phyloP scores from a whole-genome alignment of 495 filamentous ascomycete genomes.

The Echria macrotheca region DNA sequence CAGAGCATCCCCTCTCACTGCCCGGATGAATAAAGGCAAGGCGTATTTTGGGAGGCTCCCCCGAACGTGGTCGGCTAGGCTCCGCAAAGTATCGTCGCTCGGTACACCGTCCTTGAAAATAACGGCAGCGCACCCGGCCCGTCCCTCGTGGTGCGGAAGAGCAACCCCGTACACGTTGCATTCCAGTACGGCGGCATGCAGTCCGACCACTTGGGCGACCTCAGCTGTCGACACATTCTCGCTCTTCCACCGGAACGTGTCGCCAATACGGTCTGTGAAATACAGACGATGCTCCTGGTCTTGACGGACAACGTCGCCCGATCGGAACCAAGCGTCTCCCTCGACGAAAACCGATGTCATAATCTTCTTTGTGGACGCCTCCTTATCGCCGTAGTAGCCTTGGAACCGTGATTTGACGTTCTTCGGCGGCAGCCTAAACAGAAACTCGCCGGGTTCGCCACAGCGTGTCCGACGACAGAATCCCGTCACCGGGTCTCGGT shows the following conservation, averaged over 20 bases:
- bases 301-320: constrained; percentile 73
- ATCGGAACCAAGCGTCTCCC: constrained; percentile 83
- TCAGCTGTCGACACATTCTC: constrained; percentile 90
- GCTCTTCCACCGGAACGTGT: constrained; percentile 93
- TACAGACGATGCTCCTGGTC: constrained; percentile 69
- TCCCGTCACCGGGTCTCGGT: constrained; percentile 65
- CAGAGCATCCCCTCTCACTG: constrained; percentile 47
- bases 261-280: constrained; percentile 87
- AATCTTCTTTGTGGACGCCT: constrained; percentile 73
- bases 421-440: constrained; percentile 63
- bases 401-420: constrained; percentile 67
- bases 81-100: constrained; percentile 42
- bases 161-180: constrained; percentile 86
- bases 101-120: constrained; percentile 33
- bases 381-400: constrained; percentile 76
- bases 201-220: constrained; percentile 67
- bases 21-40: constrained; percentile 69
- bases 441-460: constrained; percentile 73
- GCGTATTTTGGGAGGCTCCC: constrained; percentile 65
- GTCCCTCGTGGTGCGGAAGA: constrained; percentile 77
- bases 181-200: constrained; percentile 62
- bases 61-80: constrained; percentile 53
- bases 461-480: constrained; percentile 56
- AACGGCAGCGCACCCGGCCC: constrained; percentile 77
- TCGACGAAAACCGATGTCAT: constrained; percentile 70